phyloP scores from a whole-genome alignment of 75 land plant genomes.

The Adiantum capillusveneris region DNA sequence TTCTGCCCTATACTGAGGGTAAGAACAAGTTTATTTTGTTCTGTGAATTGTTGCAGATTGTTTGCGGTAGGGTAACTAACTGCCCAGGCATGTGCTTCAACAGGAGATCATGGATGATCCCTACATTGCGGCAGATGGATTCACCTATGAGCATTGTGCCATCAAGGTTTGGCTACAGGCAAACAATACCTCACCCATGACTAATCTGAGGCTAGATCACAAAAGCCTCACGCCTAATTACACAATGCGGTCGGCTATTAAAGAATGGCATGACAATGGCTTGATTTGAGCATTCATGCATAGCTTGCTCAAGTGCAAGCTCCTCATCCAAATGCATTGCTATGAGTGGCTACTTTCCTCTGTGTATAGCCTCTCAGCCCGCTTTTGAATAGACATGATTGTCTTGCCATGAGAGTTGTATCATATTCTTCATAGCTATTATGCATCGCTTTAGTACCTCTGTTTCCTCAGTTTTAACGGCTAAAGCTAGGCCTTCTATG shows the following conservation, averaged over 20 bases:
- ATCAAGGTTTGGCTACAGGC: slow-evolving; percentile 20
- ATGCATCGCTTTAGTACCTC: no score
- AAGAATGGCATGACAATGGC: slow-evolving; percentile 37
- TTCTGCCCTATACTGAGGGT: slow-evolving; percentile 10
- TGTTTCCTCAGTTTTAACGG: no score
- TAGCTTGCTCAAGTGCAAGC: no score
- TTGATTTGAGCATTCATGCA: no score
- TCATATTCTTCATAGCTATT: no score
- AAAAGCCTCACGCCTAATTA: slow-evolving; percentile 34
- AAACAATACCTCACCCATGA: slow-evolving; percentile 28
- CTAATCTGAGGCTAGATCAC: slow-evolving; percentile 15
- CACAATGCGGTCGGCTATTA: slow-evolving; percentile 36
- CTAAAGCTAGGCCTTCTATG: no score
- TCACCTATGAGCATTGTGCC: slow-evolving; percentile 18
- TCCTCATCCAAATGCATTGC: no score
- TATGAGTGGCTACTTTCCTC: no score
- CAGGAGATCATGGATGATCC: slow-evolving; percentile 34
- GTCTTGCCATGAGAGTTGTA: no score
- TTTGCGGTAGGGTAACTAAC: background rate
- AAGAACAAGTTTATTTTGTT: background rate
- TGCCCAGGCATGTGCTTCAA: background rate
- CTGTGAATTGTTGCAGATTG: background rate
- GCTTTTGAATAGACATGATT: no score
- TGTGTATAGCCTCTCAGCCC: no score
- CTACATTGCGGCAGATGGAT: slow-evolving; percentile 22